Evolutionary conservation across 805 yeast genomes (phyloP).

Genomic region (Teunomyces tritomae): DNA sequence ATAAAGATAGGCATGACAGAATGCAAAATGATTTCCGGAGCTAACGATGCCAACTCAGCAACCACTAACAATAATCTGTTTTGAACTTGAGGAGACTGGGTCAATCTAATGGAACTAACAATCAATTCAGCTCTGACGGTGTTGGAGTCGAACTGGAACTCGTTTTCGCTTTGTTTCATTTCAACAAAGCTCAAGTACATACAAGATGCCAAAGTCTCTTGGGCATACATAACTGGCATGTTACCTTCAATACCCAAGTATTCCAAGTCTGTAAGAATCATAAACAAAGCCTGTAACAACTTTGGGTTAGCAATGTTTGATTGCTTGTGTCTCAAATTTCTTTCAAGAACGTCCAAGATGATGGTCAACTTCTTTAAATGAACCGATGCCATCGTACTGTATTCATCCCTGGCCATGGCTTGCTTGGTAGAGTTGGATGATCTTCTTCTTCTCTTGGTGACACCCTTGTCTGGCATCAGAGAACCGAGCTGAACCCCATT

Average conservation of each 20-base stretch:
- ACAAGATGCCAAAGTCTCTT: conserved; percentile 85
- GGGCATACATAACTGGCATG: conserved; percentile 85
- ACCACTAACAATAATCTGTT: conserved; percentile 81
- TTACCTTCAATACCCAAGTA: conserved; percentile 89
- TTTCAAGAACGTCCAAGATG: conserved; percentile 75
- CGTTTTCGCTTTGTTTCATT: conserved; percentile 37
- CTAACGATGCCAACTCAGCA: conserved; percentile 80
- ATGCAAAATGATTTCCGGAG: conserved; percentile 89
- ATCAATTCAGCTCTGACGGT: conserved; percentile 84
- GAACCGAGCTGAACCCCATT: conserved; percentile 56
- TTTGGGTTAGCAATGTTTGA: conserved; percentile 39
- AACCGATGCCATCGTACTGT: conserved; percentile 69
- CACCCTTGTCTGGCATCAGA: conserved; percentile 43
- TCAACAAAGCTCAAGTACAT: conserved; percentile 67
- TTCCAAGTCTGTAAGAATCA: conserved; percentile 69
- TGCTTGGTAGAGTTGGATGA: conserved; percentile 75
- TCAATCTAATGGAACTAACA: conserved; percentile 85
- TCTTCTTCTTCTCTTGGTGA: conserved; percentile 78
- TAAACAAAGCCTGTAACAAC: conserved; percentile 53
- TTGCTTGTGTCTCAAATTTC: conserved; percentile 32
- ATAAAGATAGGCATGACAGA: conserved; percentile 99
- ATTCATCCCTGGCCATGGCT: conserved; percentile 67
- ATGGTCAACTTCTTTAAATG: conserved; percentile 78
- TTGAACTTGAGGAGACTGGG: conserved; percentile 92
- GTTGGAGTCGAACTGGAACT: conserved; percentile 51